Conservation (phyloP, 257 asterid genomes). For the Solanum bukasovii region DNA sequence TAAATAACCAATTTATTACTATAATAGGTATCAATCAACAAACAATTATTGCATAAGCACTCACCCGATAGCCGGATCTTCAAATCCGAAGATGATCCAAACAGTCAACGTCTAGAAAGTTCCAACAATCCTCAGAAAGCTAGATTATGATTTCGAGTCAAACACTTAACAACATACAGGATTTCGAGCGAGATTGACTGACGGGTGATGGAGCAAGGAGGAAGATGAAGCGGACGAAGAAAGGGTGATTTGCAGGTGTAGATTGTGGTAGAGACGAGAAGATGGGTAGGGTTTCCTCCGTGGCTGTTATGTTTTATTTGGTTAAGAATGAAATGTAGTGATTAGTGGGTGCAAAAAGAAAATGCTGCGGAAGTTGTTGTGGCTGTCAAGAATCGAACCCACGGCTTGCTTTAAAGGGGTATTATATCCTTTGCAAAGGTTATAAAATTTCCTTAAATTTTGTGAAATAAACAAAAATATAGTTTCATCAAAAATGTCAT, state of each 20-base stretch:
- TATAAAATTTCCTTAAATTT: no score
- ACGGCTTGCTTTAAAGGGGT: not conserved
- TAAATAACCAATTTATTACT: not conserved
- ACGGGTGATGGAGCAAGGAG: not conserved
- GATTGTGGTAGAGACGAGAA: not conserved
- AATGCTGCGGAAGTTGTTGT: not conserved
- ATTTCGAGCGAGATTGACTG: not conserved
- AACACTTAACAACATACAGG: not conserved
- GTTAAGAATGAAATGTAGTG: not conserved
- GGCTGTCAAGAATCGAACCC: not conserved
- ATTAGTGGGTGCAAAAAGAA: not conserved
- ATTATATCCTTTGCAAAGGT: not conserved
- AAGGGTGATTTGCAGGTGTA: not conserved
- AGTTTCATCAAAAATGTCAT: no score
- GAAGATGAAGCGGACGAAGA: not conserved
- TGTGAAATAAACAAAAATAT: no score
- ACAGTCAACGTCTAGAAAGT: not conserved
- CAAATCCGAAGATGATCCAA: not conserved
- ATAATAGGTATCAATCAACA: not conserved
- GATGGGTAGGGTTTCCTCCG: not conserved
- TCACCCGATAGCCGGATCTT: not conserved
- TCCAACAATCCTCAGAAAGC: not conserved
- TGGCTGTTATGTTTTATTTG: not conserved
- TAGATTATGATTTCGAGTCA: not conserved
- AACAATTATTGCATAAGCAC: not conserved